Conservation (phyloP, 192 early-diverging fungal genomes). For the Helicostylum pulchrum region DNA sequence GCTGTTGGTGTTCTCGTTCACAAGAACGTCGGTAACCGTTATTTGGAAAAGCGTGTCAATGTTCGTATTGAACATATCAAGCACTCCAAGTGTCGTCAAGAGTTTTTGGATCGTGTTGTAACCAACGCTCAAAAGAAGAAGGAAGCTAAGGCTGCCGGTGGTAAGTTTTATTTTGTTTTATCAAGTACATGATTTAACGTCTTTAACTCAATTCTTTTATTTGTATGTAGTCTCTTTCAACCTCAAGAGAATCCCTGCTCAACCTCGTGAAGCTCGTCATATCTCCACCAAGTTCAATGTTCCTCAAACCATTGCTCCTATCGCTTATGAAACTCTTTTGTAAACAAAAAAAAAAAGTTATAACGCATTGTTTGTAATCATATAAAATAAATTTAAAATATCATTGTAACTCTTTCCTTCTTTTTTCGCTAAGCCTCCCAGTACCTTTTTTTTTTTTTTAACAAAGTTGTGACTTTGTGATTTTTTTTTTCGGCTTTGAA, state of each 20-base stretch:
- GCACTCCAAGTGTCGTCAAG: slow-evolving; percentile 99
- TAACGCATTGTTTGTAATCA: too few species aligned
- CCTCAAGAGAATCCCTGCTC: slow-evolving; percentile 87
- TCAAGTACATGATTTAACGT: not conserved
- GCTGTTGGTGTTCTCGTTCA: slow-evolving; percentile 97
- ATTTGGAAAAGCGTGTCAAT: slow-evolving; percentile 98
- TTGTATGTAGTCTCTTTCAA: slow-evolving; percentile 44
- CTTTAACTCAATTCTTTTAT: slow-evolving; percentile 6
- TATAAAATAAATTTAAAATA: too few species aligned
- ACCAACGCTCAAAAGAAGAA: slow-evolving; percentile 83
- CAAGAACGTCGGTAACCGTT: slow-evolving; percentile 98
- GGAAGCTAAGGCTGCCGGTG: slow-evolving; percentile 61
- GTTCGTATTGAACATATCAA: slow-evolving; percentile 97
- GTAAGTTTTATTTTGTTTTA: slow-evolving; percentile 1
- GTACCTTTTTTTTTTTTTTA: too few species aligned
- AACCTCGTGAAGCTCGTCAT: slow-evolving; percentile 85
- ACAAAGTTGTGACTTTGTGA: too few species aligned
- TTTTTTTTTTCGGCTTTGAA: too few species aligned
- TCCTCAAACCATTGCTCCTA: slow-evolving; percentile 90
- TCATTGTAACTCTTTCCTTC: too few species aligned
- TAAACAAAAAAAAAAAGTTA: not conserved
- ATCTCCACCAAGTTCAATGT: slow-evolving; percentile 84
- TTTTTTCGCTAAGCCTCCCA: too few species aligned
- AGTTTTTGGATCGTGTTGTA: slow-evolving; percentile 96
- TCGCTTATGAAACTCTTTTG: slow-evolving; percentile 83